phyloP scores from a whole-genome alignment of 257 asterid species.

The Salvia rosmarinus region DNA sequence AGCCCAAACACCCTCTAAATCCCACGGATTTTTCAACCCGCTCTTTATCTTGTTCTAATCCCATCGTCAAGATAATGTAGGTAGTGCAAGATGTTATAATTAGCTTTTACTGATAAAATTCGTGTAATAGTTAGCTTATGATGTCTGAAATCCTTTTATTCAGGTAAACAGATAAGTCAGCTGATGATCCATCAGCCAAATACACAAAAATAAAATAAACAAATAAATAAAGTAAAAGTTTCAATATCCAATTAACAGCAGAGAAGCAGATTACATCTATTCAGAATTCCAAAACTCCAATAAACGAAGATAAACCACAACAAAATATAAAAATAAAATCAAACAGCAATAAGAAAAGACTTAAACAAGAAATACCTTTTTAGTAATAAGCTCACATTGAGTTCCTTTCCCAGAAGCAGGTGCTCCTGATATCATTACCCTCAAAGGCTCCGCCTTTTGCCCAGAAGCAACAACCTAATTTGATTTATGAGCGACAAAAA shows the following conservation, averaged over 20 bases:
- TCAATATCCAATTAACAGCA: not conserved
- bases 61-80: slow-evolving; percentile 16
- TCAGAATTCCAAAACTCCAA: not conserved
- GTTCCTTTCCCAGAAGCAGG: slow-evolving; percentile 99
- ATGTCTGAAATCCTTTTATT: not conserved
- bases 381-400: slow-evolving; percentile 86
- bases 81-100: not conserved
- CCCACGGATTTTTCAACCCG: not conserved
- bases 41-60: not conserved
- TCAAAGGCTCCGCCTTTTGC: slow-evolving; percentile 67
- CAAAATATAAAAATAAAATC: not conserved
- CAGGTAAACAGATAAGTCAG: slow-evolving; percentile 10
- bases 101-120: slow-evolving; percentile 14
- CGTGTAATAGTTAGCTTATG: not conserved
- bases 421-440: slow-evolving; percentile 94
- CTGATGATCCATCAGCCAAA: slow-evolving; percentile 20
- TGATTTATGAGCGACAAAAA: not conserved
- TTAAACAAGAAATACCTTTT: slow-evolving; percentile 49
- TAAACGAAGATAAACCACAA: not conserved
- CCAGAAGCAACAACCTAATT: slow-evolving; percentile 60
- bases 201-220: not conserved
- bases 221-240: not conserved
- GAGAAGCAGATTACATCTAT: not conserved
- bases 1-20: too few relatives aligned
- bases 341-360: not conserved